A percentile compares a stretch with the other conserved stretches of the same genome.
phyloP scores from a whole-genome alignment of 805 yeast genomes.

The Cyberlindnera misumaiensis region DNA sequence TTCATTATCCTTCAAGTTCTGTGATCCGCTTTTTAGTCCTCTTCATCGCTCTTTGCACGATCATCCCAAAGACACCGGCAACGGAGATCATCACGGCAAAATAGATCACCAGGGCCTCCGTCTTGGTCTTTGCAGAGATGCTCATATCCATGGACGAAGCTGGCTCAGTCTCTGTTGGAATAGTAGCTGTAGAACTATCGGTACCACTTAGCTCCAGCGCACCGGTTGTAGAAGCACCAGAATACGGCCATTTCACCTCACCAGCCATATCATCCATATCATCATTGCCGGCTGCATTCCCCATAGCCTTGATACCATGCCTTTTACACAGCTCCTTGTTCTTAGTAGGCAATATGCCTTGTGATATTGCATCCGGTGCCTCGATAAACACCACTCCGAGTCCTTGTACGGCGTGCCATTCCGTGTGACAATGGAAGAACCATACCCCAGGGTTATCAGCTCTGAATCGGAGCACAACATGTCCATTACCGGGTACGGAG shows the following conservation, averaged over 20 bases:
- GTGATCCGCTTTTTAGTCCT: too few relatives aligned
- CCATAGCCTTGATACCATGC: constrained; percentile 40
- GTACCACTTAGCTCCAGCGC: too few relatives aligned
- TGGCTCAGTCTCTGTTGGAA: too few relatives aligned
- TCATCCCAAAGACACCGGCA: too few relatives aligned
- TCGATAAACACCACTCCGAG: constrained; percentile 66
- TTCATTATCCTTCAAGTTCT: too few relatives aligned
- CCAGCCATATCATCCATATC: constrained; percentile 52
- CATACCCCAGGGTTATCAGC: constrained; percentile 91
- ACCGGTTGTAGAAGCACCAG: background rate
- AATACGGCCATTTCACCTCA: constrained; percentile 17
- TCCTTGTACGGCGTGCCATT: constrained; percentile 81
- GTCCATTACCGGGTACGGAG: constrained; percentile 60
- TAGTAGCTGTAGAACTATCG: too few relatives aligned
- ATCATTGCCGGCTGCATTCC: constrained; percentile 65
- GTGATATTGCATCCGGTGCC: constrained; percentile 51
- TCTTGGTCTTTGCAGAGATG: too few relatives aligned
- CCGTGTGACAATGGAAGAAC: constrained; percentile 90
- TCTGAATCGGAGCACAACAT: constrained; percentile 58
- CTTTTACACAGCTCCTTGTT: constrained; percentile 43
- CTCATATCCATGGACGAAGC: too few relatives aligned
- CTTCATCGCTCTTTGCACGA: too few relatives aligned
- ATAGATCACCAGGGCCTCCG: too few relatives aligned
- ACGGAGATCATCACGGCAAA: too few relatives aligned
- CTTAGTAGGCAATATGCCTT: constrained; percentile 33